Conservation (phyloP, 2,329 filamentous ascomycete genomes). For the Colletotrichum cordylinicola region DNA sequence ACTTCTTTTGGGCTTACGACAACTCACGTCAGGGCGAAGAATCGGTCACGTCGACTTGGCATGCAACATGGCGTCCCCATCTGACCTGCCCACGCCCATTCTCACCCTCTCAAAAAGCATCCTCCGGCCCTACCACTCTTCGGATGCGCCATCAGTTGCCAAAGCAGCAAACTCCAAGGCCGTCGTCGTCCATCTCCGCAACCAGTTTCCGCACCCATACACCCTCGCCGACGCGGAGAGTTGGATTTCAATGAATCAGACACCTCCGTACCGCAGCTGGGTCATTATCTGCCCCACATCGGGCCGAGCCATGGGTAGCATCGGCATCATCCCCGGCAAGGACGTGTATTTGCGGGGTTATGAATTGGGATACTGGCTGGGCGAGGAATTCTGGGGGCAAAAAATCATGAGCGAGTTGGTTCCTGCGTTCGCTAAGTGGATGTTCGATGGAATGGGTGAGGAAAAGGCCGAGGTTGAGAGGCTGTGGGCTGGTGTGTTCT, state of each 20-base stretch:
- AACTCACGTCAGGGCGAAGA: not conserved
- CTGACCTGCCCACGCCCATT: not conserved
- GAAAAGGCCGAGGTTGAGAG: conserved; percentile 38
- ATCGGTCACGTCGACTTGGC: not conserved
- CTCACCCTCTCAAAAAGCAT: conserved; percentile 25
- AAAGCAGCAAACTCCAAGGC: conserved; percentile 42
- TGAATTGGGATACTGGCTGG: conserved; percentile 58
- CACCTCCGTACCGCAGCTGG: not conserved
- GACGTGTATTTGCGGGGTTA: conserved; percentile 47
- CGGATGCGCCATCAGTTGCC: conserved; percentile 43
- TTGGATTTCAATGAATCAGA: conserved; percentile 36
- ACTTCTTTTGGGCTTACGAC: fast-evolving
- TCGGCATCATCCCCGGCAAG: conserved; percentile 42
- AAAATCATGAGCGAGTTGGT: conserved; percentile 49
- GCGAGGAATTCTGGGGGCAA: conserved; percentile 46
- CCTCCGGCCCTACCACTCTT: conserved; percentile 43
- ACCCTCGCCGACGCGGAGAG: conserved; percentile 40
- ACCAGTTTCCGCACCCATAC: conserved; percentile 54
- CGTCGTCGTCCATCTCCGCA: conserved; percentile 44
- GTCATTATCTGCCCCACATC: not conserved
- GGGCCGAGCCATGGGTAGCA: conserved; percentile 36
- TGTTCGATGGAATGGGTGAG: conserved; percentile 39
- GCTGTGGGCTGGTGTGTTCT: conserved; percentile 44
- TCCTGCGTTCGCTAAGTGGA: conserved; percentile 46
- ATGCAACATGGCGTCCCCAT: not conserved